Base-by-base conservation (phyloP, 2,329 filamentous ascomycete genomes). In the Fusarium sp. region DNA sequence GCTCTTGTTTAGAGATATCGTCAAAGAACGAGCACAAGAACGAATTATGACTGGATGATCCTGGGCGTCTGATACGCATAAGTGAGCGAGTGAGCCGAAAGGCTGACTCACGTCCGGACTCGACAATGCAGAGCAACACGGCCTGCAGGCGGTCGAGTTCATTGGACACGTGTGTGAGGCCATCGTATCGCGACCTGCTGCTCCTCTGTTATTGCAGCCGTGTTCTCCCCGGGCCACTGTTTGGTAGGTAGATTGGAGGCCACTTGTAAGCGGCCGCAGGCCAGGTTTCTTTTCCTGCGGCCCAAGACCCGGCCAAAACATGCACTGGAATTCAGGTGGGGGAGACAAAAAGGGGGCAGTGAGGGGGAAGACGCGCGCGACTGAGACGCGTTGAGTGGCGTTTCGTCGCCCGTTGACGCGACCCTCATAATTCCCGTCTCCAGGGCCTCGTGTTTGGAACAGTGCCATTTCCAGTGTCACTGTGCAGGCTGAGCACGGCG, bases 381-480 rank as follows among this genome's bases (percentile, higher is more conserved):
- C 47, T 29, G 29, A 61, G 68, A 78, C 77, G 77, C 74, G 77
- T 78, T 68, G 63, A 77, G 74, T 76, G 73, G 76, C 71, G 72
- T 71, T 47, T 59, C 29, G 38, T 57, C 54, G 45, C 36, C 58
- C 22, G 20, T 65, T 60, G 62, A 74, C 73, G 73, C 70, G 73
- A 71, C 63, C 66, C 38, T 50, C 52, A 63, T 59, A 57, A 42
- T 50, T 35, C 22, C 40, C 40, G 20, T 50, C 52, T 62, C 57
- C n/a, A 45, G 25, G 25, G 18, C 20, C 20, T 65, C 63, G 63
- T 60, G 63, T 60, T 65, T 59, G 9, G 22, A 42, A 65, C 52
- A 62, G 57, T 68, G 35, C 52, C 11, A 31, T 20, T 22, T 16
- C 14, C 3, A 10, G 3, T 9, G 16, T 14, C 27, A 73, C 72